Conservation (phyloP, 106 monocot species). For the Apostasia shenzhenica region DNA sequence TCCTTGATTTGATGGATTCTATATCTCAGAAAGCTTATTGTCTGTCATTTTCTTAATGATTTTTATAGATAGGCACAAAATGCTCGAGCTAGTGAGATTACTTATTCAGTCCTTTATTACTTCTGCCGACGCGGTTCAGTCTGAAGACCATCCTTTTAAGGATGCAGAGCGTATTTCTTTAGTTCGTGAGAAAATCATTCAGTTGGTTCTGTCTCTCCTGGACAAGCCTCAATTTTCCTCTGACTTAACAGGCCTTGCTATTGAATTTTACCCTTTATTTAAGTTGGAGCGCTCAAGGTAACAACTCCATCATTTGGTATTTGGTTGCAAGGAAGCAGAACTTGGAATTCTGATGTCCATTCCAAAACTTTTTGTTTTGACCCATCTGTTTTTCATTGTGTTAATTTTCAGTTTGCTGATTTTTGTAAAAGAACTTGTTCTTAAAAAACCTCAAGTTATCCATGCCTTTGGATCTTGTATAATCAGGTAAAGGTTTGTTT, state of each 20-base stretch:
- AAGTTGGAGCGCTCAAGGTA: conserved; percentile 58
- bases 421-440: conserved; percentile 56
- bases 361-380: background rate
- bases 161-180: conserved; percentile 16
- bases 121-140: conserved; percentile 14
- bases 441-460: conserved; percentile 37
- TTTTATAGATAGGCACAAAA: conserved; percentile 34
- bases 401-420: conserved; percentile 41
- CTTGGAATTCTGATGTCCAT: background rate
- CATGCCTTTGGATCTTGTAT: conserved; percentile 44
- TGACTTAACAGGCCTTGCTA: conserved; percentile 29
- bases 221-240: conserved; percentile 33
- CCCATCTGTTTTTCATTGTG: background rate
- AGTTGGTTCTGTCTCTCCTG: conserved; percentile 60
- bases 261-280: conserved; percentile 54
- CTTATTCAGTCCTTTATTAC: conserved; percentile 45
- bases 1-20: conserved; percentile 6
- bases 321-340: background rate
- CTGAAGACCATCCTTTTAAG: conserved; percentile 22
- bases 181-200: conserved; percentile 37
- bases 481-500: conserved; percentile 36
- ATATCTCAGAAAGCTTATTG: background rate
- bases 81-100: conserved; percentile 42
- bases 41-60: conserved; percentile 2
- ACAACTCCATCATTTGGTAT: background rate